Evolutionary conservation across 106 monocot species (phyloP), one percentile per base, ranked within the genome.

Genomic region (Hemerocallis citrina): DNA sequence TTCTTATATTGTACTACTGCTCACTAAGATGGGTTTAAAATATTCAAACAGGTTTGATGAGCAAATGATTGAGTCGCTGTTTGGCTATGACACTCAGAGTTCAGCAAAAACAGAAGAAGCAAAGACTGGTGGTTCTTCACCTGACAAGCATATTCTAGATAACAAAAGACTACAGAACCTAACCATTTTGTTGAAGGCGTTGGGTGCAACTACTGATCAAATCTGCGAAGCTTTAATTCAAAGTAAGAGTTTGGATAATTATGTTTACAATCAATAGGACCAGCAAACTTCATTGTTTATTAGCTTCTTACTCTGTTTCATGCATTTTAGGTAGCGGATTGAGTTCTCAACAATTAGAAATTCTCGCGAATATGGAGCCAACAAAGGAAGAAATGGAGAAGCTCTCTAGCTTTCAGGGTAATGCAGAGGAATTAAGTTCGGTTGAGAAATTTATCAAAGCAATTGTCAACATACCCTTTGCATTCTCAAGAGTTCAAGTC

Each of bases 181-280:
- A 55, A 88, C 81, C 34, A 93, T 93, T 61, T 65, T 93, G 29
- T 38, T 93, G 72, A 93, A 88, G 74, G 88, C 93, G 24, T 42
- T 93, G 39, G 84, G 77, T 70, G 76, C 88, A 28, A 85, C 74
- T 3, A 11, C 72, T 2, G 81, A 88, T 4, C 79, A 88, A 69
- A 71, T 85, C 21, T 79, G 79, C 59, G 16, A 66, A 37, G 78
- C 88, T 17, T 22, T 93, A 27, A 47, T 68, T 12, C 70, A 60
- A 69, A 88, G 92, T 79, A 68, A 38, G 15, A 63, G 23, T 19
- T 41, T 38, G 7, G 37, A 38, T 6, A 38, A 20, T 22, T 23
- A 46, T 57, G 5, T 5, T 38, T 6, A 38, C 11, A 38, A 38
- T 6, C n/a, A 38, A 5, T 38, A 5, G 11, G 37, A 38, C 11